Evolutionary conservation across 306 rosid genomes (phyloP), one percentile per base, ranked within the genome.

Genomic region (Rubus parviflorus): DNA sequence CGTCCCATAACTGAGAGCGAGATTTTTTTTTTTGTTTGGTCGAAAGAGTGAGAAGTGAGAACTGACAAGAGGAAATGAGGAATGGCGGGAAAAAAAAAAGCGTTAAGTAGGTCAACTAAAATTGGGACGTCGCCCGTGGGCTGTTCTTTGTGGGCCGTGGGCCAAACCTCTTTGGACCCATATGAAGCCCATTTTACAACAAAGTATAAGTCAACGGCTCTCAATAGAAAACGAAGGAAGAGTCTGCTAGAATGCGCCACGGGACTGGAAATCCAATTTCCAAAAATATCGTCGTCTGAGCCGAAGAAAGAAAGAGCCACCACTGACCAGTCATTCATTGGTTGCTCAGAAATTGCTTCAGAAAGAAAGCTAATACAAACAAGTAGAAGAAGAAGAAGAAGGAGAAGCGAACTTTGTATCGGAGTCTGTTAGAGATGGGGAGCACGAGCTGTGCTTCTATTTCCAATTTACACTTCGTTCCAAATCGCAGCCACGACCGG

Each of bases 381-480:
- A 12, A 49, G 48, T 15, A 73, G 49, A 30, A 64, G 68, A 74
- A 67, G 42, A 47, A 65, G 40, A 57, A 60, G 72, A 48, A 69
- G 41, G 7, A 75, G 30, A 2, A 49, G 58, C 75, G 4, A 63
- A 49, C 58, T 68, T 41, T 22, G 38, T 49, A 9, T n/a, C 46
- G 37, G 64, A 30, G 35, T 30, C 35, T 30, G 35, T 30, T 30
- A 71, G 75, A 51, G 73, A 94, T 92, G 98, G 93, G 91, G 54
- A 82, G 87, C 87, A 72, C 83, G 30, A 75, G 82, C 51, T 68
- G 72, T 76, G 88, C 89, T 78, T 82, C 75, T 60, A 47, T 86
- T 72, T 85, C 96, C 43, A 86, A 82, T 57, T 62, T 83, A 76
- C 86, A 80, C 80, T 85, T 85, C 79, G 9, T 69, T 51, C 83